A percentile compares a stretch with the other conserved stretches of the same genome.
phyloP scores from a whole-genome alignment of 139 green algal genomes.

The Micromonas pusilla region DNA sequence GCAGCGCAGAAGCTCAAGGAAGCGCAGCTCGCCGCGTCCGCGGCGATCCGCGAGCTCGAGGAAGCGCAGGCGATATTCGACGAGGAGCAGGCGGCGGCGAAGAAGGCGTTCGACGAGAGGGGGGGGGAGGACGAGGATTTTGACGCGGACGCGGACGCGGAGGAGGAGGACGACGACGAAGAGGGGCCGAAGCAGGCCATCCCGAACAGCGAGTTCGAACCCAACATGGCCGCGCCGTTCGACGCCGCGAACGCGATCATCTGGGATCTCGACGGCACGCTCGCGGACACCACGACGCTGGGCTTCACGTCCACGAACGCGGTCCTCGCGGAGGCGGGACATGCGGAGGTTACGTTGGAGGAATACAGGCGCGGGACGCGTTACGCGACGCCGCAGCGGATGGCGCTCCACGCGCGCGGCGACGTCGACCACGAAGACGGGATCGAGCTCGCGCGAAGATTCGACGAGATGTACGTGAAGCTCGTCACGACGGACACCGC shows the following conservation, averaged over 20 bases:
- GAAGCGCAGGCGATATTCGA: too few species aligned
- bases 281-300: slow-evolving; percentile 22
- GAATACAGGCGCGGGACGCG: background rate
- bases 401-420: slow-evolving; percentile 15
- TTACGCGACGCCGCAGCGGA: slow-evolving; percentile 3
- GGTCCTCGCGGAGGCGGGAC: background rate
- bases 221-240: background rate
- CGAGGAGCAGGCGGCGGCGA: too few species aligned
- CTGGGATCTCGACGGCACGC: slow-evolving; percentile 31
- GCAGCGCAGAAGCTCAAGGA: too few species aligned
- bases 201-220: background rate
- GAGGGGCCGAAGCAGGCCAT: background rate
- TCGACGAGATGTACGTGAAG: slow-evolving; percentile 26
- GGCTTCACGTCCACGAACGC: slow-evolving; percentile 23
- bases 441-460: background rate
- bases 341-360: background rate
- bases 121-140: background rate
- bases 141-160: background rate
- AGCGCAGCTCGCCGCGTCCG: too few species aligned
- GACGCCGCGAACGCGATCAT: background rate
- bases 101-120: background rate
- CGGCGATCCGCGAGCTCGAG: too few species aligned
- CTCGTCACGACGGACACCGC: slow-evolving; percentile 23
- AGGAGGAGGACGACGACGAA: slow-evolving; percentile 7
- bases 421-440: slow-evolving; percentile 1